Evolutionary conservation across 768 basidiomycete genomes (phyloP), one percentile per base, ranked within the genome.

Genomic region (Clitopilus hobsonii): DNA sequence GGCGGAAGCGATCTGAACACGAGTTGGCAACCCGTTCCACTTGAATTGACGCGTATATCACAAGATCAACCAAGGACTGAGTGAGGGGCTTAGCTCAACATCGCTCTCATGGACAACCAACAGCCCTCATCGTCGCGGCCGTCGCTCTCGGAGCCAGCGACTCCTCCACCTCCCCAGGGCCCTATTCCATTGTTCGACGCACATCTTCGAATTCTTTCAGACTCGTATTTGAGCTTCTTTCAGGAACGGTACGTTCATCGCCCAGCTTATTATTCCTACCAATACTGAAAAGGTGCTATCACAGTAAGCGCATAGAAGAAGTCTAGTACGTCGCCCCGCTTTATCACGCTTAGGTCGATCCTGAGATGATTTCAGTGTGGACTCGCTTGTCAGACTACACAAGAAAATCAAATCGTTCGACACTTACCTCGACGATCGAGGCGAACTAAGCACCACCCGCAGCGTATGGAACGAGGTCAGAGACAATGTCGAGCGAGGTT

Each of bases 171-270:
- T 16, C 56, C 66, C 1, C 74, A 76, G 55, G 86, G 85, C 2
- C 88, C 88, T 3, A 69, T 89, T 27, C 80, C 84, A 1, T 71
- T 86, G 53, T 92, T 91, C 61, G 91, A 93, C 52, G 65, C 77
- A 36, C 84, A 92, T 60, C 82, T 93, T 29, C 81, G 74, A 56
- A 74, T 83, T 60, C 68, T 91, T 58, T 79, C 79, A 38, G 88
- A 94, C 61, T 88, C 88, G 3, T 93, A 92, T 67, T 77, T 95
- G 55, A 73, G 65, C 55, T 95, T 94, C 74, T 94, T 95, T 71
- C 82, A 84, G 69, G 93, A 94, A 74, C 80, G 93, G 92, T 89
- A 59, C 58, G 76, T 51, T 52, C 55, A 47, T 54, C 51, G 18
- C 56, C 55, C 49, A 49, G 45, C 28, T 55, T 47, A 54, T 49